Evolutionary conservation across 768 basidiomycete genomes (phyloP), one percentile per base, ranked within the genome.

Genomic region (Inosperma sp.): DNA sequence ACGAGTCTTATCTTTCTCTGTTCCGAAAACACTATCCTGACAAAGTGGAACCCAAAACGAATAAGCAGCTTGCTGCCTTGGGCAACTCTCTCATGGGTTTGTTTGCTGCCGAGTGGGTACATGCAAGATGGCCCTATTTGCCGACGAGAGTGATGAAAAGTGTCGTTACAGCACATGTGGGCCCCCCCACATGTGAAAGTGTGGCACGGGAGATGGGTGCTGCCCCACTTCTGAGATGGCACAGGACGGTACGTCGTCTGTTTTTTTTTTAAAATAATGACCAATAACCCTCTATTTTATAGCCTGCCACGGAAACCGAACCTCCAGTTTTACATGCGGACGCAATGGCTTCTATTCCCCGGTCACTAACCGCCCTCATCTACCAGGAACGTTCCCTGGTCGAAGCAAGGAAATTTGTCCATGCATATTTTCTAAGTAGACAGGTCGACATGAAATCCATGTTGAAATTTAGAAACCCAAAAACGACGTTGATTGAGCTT

Each of bases 71-170:
- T 12, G 76, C 85, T 3, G 66, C 77, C 0, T 69, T 94, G 12
- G 94, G 93, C 33, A 96, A 96, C 72, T 77, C 88, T 1, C 77
- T 96, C 50, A 80, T 96, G 71, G 94, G 94, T 48, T 75, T 96
- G 25, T 93, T 96, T 64, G 87, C 91, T 7, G 70, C 89, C 3
- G 94, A 98, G 69, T 82, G 86, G 63, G 70, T 96, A 33, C 77
- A 87, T 49, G 74, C 83, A 10, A 75, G 81, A 37, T 97, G 87
- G 66, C 95, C 95, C 0, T 85, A 94, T 62, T 78, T 98, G 22
- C 95, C 95, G 2, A 93, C 91, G 17, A 83, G 90, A 48, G 93
- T 93, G 19, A 70, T 91, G 58, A 94, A 96, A 70, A 88, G 90
- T 5, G 93, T 90, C 12, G 82, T 95, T 51, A 93, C 89, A 34